These are phyloP conservation scores for Solanum okadae DNA, from an alignment of 257 asterid genomes.

Conservation along the genomic window DNA sequence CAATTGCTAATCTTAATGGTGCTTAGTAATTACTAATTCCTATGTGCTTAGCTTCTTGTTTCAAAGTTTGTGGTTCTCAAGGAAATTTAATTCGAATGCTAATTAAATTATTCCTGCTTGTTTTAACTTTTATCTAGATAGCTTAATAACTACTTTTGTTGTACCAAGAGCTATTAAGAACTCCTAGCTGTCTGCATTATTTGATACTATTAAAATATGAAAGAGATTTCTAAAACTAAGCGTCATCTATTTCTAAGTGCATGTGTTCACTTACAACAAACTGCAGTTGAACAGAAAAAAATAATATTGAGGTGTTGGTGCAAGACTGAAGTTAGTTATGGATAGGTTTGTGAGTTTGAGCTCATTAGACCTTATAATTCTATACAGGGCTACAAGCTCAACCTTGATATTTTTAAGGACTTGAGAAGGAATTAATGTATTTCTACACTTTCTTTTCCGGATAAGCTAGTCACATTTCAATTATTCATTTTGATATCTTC, in stretches of 20 bases:
- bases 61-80: neutral
- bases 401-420: neutral
- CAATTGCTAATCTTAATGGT: neutral
- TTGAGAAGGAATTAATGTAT: neutral
- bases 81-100: neutral
- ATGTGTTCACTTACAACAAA: neutral
- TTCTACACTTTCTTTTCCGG: neutral
- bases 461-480: neutral
- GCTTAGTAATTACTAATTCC: neutral
- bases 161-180: neutral
- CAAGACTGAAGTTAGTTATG: neutral
- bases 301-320: neutral
- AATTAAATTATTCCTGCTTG: neutral
- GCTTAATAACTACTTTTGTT: neutral
- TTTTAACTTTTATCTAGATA: neutral
- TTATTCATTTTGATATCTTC: neutral
- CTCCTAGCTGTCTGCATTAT: neutral
- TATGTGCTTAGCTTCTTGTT: neutral
- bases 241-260: neutral
- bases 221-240: neutral
- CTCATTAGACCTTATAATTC: neutral
- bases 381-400: neutral
- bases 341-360: neutral
- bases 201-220: neutral
- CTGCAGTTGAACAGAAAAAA: neutral